Conservation (phyloP, 257 asterid species). For the Nicotiana benthamiana region DNA sequence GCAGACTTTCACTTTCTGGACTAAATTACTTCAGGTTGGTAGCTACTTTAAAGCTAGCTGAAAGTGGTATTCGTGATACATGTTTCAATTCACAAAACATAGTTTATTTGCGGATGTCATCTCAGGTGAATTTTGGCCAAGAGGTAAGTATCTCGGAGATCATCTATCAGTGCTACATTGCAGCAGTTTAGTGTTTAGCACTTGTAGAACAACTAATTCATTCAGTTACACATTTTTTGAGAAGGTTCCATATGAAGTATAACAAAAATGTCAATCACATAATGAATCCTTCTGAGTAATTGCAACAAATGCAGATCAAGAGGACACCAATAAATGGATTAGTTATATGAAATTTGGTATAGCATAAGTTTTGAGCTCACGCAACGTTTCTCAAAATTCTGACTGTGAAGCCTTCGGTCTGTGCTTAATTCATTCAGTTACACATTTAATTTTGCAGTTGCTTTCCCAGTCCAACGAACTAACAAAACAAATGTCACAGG, state of each 20-base stretch:
- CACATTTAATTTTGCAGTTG: not conserved
- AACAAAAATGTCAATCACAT: conserved; percentile 15
- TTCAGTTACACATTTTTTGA: too few relatives aligned
- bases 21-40: not conserved
- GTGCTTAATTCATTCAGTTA: conserved; percentile 26
- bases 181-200: not conserved
- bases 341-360: conserved; percentile 11
- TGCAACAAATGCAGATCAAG: not conserved
- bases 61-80: not conserved
- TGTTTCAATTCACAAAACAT: not conserved
- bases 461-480: not conserved
- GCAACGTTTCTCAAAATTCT: conserved; percentile 12
- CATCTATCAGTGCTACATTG: not conserved
- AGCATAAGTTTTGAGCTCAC: conserved; percentile 74
- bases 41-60: not conserved
- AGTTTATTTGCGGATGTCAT: not conserved
- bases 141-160: not conserved
- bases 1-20: not conserved
- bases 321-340: conserved; percentile 14
- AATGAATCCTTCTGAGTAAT: conserved; percentile 15
- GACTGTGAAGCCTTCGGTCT: conserved; percentile 67
- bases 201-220: not conserved
- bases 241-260: not conserved
- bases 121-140: not conserved
- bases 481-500: not conserved